These are phyloP conservation scores for Aeschynomene evenia DNA, from an alignment of 306 rosid species.

Conservation along the genomic window DNA sequence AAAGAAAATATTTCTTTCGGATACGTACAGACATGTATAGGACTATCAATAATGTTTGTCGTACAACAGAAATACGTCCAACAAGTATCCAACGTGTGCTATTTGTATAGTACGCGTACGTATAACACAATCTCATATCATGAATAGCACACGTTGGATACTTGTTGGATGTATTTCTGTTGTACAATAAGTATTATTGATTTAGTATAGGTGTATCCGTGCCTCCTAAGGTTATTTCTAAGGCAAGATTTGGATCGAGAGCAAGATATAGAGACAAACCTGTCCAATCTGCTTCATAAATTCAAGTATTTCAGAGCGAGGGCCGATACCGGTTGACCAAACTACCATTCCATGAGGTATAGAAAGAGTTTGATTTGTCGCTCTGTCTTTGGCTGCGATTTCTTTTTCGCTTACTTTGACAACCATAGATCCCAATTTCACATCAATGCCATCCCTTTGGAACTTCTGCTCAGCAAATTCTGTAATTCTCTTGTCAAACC, in stretches of 20 bases:
- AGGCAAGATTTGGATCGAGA: conserved; percentile 12
- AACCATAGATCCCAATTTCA: conserved; percentile 90
- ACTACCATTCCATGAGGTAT: conserved; percentile 92
- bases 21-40: no score
- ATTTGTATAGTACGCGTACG: no score
- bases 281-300: conserved; percentile 90
- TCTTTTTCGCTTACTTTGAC: conserved; percentile 73
- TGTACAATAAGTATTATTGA: no score
- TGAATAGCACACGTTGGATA: no score
- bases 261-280: conserved; percentile 50
- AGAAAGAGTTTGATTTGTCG: conserved; percentile 41
- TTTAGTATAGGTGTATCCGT: no score
- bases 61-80: no score
- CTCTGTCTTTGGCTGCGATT: conserved; percentile 69
- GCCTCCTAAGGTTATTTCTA: no score
- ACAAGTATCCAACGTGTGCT: no score
- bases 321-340: conserved; percentile 93
- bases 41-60: no score
- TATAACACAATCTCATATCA: no score
- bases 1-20: no score
- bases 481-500: conserved; percentile 98
- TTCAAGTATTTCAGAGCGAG: conserved; percentile 68
- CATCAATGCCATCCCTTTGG: conserved; percentile 76
- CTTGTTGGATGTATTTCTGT: no score
- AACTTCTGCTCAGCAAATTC: conserved; percentile 84